These are phyloP conservation scores for Podaxis sp. DNA, from an alignment of 768 basidiomycete species.

Conservation along the genomic window DNA sequence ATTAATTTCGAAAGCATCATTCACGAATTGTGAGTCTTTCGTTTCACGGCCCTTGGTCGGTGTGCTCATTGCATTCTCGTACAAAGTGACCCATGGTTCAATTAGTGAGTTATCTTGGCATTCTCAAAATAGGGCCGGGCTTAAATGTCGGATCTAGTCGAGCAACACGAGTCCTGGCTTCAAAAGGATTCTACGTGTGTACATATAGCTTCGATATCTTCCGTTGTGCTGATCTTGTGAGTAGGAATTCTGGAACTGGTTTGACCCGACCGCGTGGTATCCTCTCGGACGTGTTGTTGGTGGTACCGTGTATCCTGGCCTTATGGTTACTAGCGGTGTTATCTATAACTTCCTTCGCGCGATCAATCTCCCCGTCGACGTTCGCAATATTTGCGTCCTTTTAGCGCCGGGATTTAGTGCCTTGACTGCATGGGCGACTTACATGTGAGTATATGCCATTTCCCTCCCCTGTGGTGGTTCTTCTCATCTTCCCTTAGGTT, in stretches of 20 bases:
- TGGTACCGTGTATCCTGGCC: slow-evolving; percentile 95
- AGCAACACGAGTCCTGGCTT: slow-evolving; percentile 85
- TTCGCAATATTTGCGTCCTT: slow-evolving; percentile 94
- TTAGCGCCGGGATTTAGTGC: slow-evolving; percentile 97
- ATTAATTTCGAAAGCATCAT: slow-evolving; percentile 99
- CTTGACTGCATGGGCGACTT: slow-evolving; percentile 93
- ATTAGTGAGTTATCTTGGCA: slow-evolving; percentile 66
- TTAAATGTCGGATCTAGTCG: slow-evolving; percentile 50
- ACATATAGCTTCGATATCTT: neutral
- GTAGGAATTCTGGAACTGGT: slow-evolving; percentile 99
- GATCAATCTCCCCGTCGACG: slow-evolving; percentile 93
- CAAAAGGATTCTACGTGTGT: slow-evolving; percentile 93
- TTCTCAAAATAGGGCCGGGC: slow-evolving; percentile 13
- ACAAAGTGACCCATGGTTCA: slow-evolving; percentile 95
- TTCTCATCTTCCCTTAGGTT: slow-evolving; percentile 52
- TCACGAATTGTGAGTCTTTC: slow-evolving; percentile 86
- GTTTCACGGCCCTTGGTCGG: slow-evolving; percentile 2
- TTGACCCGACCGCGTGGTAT: slow-evolving; percentile 99
- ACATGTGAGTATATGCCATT: slow-evolving; percentile 57
- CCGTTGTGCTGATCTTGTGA: neutral
- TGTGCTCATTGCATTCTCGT: slow-evolving; percentile 12
- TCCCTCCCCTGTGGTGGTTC: neutral
- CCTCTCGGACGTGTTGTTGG: slow-evolving; percentile 98
- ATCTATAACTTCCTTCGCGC: slow-evolving; percentile 90
- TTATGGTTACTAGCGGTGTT: slow-evolving; percentile 97